Conservation (phyloP, 2,329 filamentous ascomycete species). For the Neurospora crassa region DNA sequence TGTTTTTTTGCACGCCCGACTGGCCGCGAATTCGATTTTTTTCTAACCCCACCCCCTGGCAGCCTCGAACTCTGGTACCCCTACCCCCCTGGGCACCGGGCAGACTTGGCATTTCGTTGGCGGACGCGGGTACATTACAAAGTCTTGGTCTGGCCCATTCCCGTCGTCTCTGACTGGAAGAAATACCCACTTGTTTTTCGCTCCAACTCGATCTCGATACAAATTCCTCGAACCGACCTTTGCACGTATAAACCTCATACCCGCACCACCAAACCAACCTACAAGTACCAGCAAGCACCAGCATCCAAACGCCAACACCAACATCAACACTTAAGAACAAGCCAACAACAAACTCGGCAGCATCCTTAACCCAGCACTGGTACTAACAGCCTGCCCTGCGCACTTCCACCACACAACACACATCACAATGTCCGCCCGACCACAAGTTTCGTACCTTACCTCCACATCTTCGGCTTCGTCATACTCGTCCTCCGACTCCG, state of each 20-base stretch:
- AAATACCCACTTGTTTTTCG: not conserved
- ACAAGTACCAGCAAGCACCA: not conserved
- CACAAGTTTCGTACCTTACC: constrained; percentile 28
- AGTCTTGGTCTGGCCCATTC: constrained; percentile 2
- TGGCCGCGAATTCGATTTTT: not conserved
- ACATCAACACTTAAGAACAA: not conserved
- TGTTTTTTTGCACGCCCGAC: not conserved
- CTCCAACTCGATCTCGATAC: not conserved
- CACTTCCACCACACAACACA: not conserved
- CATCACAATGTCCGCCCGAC: constrained; percentile 24
- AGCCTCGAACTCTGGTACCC: not conserved
- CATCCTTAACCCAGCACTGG: not conserved
- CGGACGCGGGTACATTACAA: not conserved
- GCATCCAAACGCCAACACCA: not conserved
- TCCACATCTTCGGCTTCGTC: constrained; percentile 29
- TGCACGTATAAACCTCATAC: not conserved
- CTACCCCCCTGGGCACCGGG: not conserved
- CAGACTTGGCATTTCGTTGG: not conserved
- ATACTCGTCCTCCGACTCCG: constrained; percentile 31
- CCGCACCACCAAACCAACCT: not conserved
- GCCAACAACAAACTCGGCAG: not conserved
- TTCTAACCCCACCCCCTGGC: not conserved
- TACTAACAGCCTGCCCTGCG: not conserved
- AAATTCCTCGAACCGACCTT: not conserved
- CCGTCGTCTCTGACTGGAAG: not conserved